These are phyloP conservation scores for Exophiala phaeomuriformis DNA, from an alignment of 2,329 filamentous ascomycete genomes.

Conservation along the genomic window DNA sequence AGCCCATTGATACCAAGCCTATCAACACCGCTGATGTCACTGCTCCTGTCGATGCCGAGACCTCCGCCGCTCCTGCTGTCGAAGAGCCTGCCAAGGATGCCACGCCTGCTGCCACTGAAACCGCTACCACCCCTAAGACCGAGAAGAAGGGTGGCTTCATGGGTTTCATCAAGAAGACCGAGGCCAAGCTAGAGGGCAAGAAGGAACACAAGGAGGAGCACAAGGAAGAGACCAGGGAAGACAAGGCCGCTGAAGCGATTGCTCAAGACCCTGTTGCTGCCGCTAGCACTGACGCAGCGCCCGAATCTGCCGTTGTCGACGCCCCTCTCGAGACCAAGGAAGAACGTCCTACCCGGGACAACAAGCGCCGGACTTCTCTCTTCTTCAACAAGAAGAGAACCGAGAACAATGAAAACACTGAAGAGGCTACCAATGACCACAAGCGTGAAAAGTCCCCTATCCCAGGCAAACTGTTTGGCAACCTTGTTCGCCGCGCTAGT, in stretches of 20 bases:
- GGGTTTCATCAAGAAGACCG: slow-evolving; percentile 32
- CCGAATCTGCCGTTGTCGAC: slow-evolving; percentile 20
- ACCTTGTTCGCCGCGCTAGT: slow-evolving; percentile 45
- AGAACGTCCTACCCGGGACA: slow-evolving; percentile 35
- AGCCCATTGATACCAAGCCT: slow-evolving; percentile 38
- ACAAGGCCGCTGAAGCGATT: slow-evolving; percentile 23
- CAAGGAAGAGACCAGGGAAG: slow-evolving; percentile 28
- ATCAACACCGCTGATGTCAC: slow-evolving; percentile 39
- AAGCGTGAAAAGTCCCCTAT: slow-evolving; percentile 37
- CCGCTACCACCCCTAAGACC: slow-evolving; percentile 30
- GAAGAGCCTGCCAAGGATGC: slow-evolving; percentile 33
- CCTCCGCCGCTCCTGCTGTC: slow-evolving; percentile 25
- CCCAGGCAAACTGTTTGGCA: slow-evolving; percentile 36
- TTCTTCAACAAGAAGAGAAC: slow-evolving; percentile 50
- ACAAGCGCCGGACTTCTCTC: slow-evolving; percentile 47
- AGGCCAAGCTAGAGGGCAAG: slow-evolving; percentile 27
- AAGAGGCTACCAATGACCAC: slow-evolving; percentile 42
- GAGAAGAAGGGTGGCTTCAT: slow-evolving; percentile 31
- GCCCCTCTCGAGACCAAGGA: slow-evolving; percentile 31
- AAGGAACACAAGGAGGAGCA: slow-evolving; percentile 26
- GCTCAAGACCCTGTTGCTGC: slow-evolving; percentile 23
- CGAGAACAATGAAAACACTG: slow-evolving; percentile 37
- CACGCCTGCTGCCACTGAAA: slow-evolving; percentile 28
- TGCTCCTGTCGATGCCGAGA: slow-evolving; percentile 36
- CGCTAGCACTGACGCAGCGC: slow-evolving; percentile 10